Evolutionary conservation across 805 yeast genomes (phyloP).

Genomic region (Candida orba): DNA sequence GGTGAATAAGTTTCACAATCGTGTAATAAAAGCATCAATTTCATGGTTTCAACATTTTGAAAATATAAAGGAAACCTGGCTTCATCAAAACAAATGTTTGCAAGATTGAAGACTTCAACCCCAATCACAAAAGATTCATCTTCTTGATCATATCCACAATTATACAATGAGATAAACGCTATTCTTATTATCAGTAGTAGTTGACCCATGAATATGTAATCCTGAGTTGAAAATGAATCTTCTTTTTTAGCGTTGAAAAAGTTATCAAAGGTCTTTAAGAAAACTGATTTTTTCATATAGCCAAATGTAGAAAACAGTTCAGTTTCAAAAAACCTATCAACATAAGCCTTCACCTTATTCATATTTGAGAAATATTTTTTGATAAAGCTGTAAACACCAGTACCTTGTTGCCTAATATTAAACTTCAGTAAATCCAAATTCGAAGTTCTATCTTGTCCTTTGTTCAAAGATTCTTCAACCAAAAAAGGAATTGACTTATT

Average conservation of each 20-base stretch:
- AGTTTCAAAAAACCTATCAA: constrained; percentile 5
- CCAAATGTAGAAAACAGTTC: constrained; percentile 3
- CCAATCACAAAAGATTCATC: not conserved
- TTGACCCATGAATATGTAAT: constrained; percentile 13
- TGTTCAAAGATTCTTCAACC: constrained; percentile 7
- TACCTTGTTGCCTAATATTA: constrained; percentile 6
- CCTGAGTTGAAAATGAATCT: not conserved
- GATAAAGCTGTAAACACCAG: not conserved
- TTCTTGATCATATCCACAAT: constrained; percentile 12
- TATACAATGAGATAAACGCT: constrained; percentile 11
- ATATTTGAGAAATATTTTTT: constrained; percentile 4
- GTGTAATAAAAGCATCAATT: constrained; percentile 2
- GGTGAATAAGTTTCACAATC: constrained; percentile 2
- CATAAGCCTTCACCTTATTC: not conserved
- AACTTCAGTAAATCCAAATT: constrained; percentile 6
- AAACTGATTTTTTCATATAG: constrained; percentile 8
- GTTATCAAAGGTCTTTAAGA: constrained; percentile 5
- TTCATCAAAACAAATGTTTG: constrained; percentile 6
- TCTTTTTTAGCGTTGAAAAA: constrained; percentile 3
- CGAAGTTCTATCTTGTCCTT: constrained; percentile 3
- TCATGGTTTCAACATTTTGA: constrained; percentile 5
- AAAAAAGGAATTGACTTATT: constrained; percentile 1
- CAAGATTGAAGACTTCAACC: constrained; percentile 6
- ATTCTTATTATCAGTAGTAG: constrained; percentile 13
- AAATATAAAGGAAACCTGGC: constrained; percentile 5